Conservation (phyloP, 2,329 filamentous ascomycete species). For the Penicillium sp. region DNA sequence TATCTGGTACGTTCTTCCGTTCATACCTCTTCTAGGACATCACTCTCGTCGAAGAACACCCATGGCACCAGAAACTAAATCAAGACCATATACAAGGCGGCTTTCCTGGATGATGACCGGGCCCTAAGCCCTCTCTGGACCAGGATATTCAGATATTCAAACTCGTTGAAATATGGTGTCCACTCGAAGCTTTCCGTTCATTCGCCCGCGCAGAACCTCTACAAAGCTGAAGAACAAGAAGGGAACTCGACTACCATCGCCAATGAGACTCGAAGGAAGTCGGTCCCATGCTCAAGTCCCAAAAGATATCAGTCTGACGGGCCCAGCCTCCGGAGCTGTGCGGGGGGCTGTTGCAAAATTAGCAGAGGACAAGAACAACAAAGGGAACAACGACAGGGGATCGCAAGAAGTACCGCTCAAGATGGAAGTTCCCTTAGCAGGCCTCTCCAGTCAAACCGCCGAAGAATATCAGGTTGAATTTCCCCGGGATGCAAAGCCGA, state of each 20-base stretch:
- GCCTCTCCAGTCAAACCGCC: not conserved
- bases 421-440: not conserved
- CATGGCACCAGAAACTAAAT: not conserved
- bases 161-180: conserved; percentile 5
- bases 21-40: not conserved
- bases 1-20: conserved; percentile 1
- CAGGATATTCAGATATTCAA: not conserved
- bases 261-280: not conserved
- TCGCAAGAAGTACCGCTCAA: not conserved
- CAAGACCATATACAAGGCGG: not conserved
- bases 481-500: not conserved
- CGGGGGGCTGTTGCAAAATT: not conserved
- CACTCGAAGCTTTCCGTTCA: not conserved
- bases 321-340: not conserved
- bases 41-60: not conserved
- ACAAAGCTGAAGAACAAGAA: conserved; percentile 6
- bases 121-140: not conserved
- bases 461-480: not conserved
- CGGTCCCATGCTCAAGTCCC: not conserved
- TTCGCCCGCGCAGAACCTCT: not conserved
- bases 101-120: not conserved
- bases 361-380: not conserved
- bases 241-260: not conserved
- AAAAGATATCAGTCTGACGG: not conserved
- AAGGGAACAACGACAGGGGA: conserved; percentile 1